Conservation (phyloP, 169 alveolate species). For the Plasmodium ovale region DNA sequence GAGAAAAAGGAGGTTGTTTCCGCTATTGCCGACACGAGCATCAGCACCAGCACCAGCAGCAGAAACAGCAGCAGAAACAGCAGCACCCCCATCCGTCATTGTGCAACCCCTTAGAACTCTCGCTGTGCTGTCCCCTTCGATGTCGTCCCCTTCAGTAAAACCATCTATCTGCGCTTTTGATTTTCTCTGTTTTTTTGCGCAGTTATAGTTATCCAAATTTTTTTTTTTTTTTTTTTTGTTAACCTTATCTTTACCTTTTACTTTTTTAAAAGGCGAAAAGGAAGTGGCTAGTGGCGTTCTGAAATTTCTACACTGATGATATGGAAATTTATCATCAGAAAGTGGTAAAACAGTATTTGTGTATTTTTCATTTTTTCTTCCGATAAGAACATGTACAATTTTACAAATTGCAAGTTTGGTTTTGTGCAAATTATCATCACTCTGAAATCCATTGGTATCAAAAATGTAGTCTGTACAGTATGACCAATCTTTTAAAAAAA, state of each 20-base stretch:
- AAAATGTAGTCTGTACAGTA: not conserved
- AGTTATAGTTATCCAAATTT: not conserved
- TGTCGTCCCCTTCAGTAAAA: too few species aligned
- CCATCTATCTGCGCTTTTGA: not conserved
- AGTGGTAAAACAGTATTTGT: not conserved
- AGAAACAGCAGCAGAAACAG: not conserved
- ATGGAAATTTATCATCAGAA: not conserved
- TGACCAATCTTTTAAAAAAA: not conserved
- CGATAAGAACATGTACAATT: not conserved
- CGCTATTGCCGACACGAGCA: too few species aligned
- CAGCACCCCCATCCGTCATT: not conserved
- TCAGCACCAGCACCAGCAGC: not conserved
- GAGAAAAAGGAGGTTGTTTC: too few species aligned
- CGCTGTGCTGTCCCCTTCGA: too few species aligned
- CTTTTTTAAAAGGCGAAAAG: not conserved
- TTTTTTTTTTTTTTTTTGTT: constrained; percentile 1
- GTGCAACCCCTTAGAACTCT: too few species aligned
- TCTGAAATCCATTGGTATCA: not conserved
- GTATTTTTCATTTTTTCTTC: not conserved
- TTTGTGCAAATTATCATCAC: not conserved
- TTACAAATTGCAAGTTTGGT: not conserved
- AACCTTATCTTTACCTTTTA: not conserved
- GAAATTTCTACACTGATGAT: not conserved
- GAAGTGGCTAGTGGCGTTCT: not conserved
- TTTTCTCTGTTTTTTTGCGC: constrained; percentile 23